Conservation (phyloP, 176 grass and related monocot species). For the Leersia perrieri region DNA sequence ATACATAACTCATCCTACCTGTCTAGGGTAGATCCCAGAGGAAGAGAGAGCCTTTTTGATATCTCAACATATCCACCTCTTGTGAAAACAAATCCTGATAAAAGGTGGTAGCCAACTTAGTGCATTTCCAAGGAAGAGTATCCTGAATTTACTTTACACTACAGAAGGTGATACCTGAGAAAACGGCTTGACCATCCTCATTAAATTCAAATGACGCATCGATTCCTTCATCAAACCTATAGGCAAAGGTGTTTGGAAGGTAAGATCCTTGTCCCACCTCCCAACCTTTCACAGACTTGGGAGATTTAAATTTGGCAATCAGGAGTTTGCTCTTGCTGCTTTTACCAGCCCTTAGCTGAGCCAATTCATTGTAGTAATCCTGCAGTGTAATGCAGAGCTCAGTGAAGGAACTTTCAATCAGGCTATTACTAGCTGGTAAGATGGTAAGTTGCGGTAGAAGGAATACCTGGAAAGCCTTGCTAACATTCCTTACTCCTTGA, state of each 20-base stretch:
- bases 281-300: slow-evolving; percentile 71
- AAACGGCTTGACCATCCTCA: slow-evolving; percentile 59
- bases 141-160: not conserved
- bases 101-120: slow-evolving; percentile 2
- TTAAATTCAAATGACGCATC: slow-evolving; percentile 83
- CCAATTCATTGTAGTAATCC: slow-evolving; percentile 94
- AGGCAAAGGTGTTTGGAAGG: slow-evolving; percentile 57
- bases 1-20: slow-evolving; percentile 49
- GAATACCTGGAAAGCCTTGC: slow-evolving; percentile 90
- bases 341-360: slow-evolving; percentile 93
- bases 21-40: slow-evolving; percentile 92
- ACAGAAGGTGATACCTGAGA: slow-evolving; percentile 54
- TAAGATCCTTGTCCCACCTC: slow-evolving; percentile 78
- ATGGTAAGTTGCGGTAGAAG: slow-evolving; percentile 8
- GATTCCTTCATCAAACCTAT: slow-evolving; percentile 75
- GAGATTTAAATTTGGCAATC: slow-evolving; percentile 90
- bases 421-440: not conserved
- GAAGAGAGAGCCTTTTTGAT: slow-evolving; percentile 87
- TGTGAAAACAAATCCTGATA: slow-evolving; percentile 88
- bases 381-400: slow-evolving; percentile 29
- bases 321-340: slow-evolving; percentile 99
- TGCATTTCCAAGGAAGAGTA: not conserved
- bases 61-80: slow-evolving; percentile 94
- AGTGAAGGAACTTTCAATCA: not conserved
- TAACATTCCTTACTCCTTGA: slow-evolving; percentile 80